These are phyloP conservation scores for Astragalus membranaceus DNA, from an alignment of 306 rosid species.

Conservation along the genomic window DNA sequence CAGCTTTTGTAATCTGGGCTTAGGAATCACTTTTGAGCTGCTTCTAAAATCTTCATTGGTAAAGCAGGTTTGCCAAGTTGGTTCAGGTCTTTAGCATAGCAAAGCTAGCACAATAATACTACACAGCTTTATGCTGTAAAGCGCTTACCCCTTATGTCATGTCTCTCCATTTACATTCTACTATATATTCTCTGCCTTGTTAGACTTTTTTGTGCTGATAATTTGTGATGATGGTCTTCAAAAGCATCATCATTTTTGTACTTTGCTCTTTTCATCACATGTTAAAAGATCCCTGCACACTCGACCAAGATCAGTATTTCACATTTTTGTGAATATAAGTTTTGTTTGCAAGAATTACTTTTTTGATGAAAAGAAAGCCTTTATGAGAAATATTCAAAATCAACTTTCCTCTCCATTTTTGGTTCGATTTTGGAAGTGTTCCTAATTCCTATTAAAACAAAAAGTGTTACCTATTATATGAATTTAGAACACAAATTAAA, in stretches of 20 bases:
- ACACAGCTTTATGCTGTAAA: slow-evolving; percentile 4
- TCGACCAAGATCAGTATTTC: not conserved
- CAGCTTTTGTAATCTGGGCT: not conserved
- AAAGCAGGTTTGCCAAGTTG: slow-evolving; percentile 15
- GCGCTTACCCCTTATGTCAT: not conserved
- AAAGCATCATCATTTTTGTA: not conserved
- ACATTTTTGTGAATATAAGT: not conserved
- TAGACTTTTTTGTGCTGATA: not conserved
- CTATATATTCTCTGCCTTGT: not conserved
- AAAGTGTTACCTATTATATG: no score
- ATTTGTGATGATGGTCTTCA: slow-evolving; percentile 7
- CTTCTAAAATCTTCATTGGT: not conserved
- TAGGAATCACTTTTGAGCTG: not conserved
- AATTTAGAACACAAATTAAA: no score
- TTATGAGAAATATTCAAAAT: not conserved
- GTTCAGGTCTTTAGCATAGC: not conserved
- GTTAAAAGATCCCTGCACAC: not conserved
- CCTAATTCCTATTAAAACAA: not conserved
- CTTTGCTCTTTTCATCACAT: slow-evolving; percentile 2
- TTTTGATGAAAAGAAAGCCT: not conserved
- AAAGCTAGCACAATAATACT: not conserved
- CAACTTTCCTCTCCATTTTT: not conserved
- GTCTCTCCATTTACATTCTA: not conserved
- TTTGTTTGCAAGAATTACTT: not conserved
- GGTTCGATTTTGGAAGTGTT: not conserved